Base-by-base conservation (phyloP, 805 yeast genomes). In the Starmerella roubikii region DNA sequence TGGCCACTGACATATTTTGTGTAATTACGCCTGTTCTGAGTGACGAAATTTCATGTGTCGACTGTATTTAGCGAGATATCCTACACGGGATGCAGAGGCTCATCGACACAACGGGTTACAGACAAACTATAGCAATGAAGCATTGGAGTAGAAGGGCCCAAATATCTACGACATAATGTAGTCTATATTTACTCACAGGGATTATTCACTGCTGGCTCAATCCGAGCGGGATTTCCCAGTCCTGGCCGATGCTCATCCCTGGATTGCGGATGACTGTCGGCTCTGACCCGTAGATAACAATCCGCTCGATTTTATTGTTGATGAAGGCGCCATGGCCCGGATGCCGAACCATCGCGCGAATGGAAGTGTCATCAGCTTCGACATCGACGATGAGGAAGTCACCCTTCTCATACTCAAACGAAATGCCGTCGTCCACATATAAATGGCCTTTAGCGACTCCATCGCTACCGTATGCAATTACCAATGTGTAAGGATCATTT, bases 381-480 rank as follows among this genome's bases (percentile, higher is more conserved):
- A 81, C 65, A 2, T 61, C 50, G 2, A 72, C 52, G 32, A 61
- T 55, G 3, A 73, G 38, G 50, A 45, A 76, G 21, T 72, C 75
- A 6, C 78, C 79, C 2, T 60, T 48, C 24, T 56, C 44, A 54
- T 74, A 74, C 32, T 64, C 69, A 48, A 69, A 81, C 0, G 86
- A 66, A 49, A 76, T 80, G 13, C 93, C 94, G 57, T 86, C 97
- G 56, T 86, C 97, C 27, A 79, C 58, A 55, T 85, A 86, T 24
- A 86, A 55, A 15, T 60, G 56, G 2, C 81, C 80, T 0, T 57
- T 56, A 0, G 86, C 84, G 6, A 50, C 46, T 1, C 75, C 76
- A 2, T 59, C 49, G 2, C 53, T 48, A 36, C 50, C 55, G 10
- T 76, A 65, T 0, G 81, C 82, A 31, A 86, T 60, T 2, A 77